phyloP scores from a whole-genome alignment of 805 yeast genomes.

The Kluyveromyces starmeri region DNA sequence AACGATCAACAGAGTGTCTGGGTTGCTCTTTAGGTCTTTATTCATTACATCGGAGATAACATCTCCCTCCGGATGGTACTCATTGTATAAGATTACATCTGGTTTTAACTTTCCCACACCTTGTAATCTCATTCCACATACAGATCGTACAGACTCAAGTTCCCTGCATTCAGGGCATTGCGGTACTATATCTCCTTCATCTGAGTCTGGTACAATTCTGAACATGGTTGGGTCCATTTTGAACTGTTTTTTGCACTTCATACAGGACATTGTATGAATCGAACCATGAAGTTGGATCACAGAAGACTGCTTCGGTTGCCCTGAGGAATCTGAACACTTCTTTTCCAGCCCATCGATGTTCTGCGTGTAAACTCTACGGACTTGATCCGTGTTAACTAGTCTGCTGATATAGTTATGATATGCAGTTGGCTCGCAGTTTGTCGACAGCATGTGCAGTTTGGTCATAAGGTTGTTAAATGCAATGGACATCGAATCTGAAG shows the following conservation, averaged over 20 bases:
- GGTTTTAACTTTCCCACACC: constrained; percentile 58
- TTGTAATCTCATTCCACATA: constrained; percentile 59
- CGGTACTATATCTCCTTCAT: constrained; percentile 30
- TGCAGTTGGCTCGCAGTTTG: constrained; percentile 54
- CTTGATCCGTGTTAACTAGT: constrained; percentile 52
- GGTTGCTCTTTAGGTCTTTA: constrained; percentile 50
- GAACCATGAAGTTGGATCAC: constrained; percentile 84
- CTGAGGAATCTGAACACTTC: constrained; percentile 33
- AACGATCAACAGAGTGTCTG: constrained; percentile 72
- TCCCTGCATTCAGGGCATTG: constrained; percentile 61
- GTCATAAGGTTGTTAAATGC: constrained; percentile 70
- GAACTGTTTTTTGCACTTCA: constrained; percentile 59
- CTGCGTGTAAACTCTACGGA: constrained; percentile 74
- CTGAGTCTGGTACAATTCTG: constrained; percentile 27
- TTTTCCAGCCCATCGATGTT: constrained; percentile 78
- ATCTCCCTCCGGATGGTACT: constrained; percentile 81
- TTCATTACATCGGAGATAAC: constrained; percentile 70
- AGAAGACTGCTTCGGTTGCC: constrained; percentile 36
- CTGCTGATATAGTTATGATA: constrained; percentile 60
- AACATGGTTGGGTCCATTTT: constrained; percentile 47
- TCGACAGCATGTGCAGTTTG: constrained; percentile 47
- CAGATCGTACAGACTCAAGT: constrained; percentile 41
- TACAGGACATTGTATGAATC: constrained; percentile 60
- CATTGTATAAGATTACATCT: constrained; percentile 61
- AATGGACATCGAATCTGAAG: constrained; percentile 48